Evolutionary conservation across 139 green algal genomes (phyloP).

Genomic region (Nannochloris sp.): DNA sequence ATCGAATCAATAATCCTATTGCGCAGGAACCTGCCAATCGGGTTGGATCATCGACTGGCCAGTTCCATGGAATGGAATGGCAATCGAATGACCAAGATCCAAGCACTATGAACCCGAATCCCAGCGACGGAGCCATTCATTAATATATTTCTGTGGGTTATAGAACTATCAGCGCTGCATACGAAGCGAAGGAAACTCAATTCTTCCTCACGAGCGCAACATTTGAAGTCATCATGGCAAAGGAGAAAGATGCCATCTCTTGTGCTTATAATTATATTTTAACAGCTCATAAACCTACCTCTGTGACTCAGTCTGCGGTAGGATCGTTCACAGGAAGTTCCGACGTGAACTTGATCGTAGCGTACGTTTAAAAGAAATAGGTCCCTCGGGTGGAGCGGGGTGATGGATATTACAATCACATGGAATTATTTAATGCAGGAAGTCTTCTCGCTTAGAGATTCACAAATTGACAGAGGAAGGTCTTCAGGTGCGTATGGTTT

Average conservation of each 20-base stretch:
- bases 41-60: too few species aligned
- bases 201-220: too few species aligned
- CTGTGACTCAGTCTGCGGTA: conserved; percentile 71
- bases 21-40: too few species aligned
- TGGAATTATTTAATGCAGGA: conserved; percentile 34
- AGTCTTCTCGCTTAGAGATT: conserved; percentile 83
- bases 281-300: conserved; percentile 85
- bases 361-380: conserved; percentile 38
- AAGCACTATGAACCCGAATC: too few species aligned
- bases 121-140: too few species aligned
- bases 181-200: too few species aligned
- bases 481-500: conserved; percentile 54
- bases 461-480: conserved; percentile 72
- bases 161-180: too few species aligned
- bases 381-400: neutral
- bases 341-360: conserved; percentile 87
- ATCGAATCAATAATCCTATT: too few species aligned
- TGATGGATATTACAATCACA: neutral
- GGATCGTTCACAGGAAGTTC: conserved; percentile 72
- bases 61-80: too few species aligned
- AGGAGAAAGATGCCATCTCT: neutral
- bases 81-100: too few species aligned
- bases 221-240: too few species aligned
- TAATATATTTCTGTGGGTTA: too few species aligned
- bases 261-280: conserved; percentile 62